Conservation (phyloP, 306 rosid genomes). For the Sophora flavescens region DNA sequence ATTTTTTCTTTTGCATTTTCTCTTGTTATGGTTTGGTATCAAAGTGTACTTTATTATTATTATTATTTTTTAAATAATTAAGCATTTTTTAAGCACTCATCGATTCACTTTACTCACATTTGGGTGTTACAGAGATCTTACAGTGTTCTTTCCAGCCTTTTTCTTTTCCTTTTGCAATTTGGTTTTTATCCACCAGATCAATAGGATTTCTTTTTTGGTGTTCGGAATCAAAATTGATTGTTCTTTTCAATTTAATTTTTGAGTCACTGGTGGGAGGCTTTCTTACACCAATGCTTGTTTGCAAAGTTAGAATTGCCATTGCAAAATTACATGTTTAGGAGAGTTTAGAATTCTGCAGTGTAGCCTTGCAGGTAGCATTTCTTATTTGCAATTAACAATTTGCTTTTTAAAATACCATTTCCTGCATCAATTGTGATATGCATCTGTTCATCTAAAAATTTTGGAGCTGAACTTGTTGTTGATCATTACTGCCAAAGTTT, state of each 20-base stretch:
- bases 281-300: slow-evolving; percentile 52
- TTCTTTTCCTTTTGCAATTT: slow-evolving; percentile 31
- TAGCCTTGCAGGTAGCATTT: slow-evolving; percentile 15
- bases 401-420: slow-evolving; percentile 17
- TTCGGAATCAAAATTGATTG: slow-evolving; percentile 47
- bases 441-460: slow-evolving; percentile 19
- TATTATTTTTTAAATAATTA: slow-evolving; percentile 26
- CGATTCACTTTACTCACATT: slow-evolving; percentile 56
- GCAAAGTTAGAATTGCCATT: slow-evolving; percentile 53
- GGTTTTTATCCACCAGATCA: slow-evolving; percentile 29
- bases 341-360: slow-evolving; percentile 16
- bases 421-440: slow-evolving; percentile 41
- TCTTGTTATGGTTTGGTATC: slow-evolving; percentile 58
- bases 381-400: slow-evolving; percentile 15
- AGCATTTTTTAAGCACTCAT: slow-evolving; percentile 42
- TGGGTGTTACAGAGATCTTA: slow-evolving; percentile 51
- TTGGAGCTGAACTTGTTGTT: slow-evolving; percentile 28
- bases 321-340: slow-evolving; percentile 19
- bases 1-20: slow-evolving; percentile 33
- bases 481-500: slow-evolving; percentile 12
- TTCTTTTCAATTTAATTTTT: slow-evolving; percentile 31
- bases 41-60: slow-evolving; percentile 49
- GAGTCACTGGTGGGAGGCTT: slow-evolving; percentile 48
- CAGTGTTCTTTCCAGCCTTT: slow-evolving; percentile 39
- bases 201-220: slow-evolving; percentile 38